A percentile compares a stretch with the other conserved stretches of the same genome.
These are phyloP conservation scores for Sugiyamaella novakii DNA, from an alignment of 1,139 yeast species.

Conservation along the genomic window DNA sequence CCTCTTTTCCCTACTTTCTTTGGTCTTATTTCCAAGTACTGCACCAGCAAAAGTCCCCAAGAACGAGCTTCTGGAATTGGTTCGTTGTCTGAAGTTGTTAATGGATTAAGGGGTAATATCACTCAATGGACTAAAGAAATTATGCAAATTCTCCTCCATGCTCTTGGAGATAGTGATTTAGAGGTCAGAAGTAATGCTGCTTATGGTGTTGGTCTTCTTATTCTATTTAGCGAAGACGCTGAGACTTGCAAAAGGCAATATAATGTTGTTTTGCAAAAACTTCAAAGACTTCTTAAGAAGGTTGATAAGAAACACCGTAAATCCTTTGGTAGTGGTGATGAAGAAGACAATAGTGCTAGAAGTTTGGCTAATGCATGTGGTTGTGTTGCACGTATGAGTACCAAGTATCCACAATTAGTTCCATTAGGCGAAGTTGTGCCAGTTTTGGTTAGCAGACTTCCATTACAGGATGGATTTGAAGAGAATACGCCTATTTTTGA, in stretches of 20 bases:
- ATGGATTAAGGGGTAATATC: slow-evolving; percentile 63
- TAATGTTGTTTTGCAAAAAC: slow-evolving; percentile 68
- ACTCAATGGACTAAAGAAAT: slow-evolving; percentile 72
- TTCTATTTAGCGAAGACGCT: slow-evolving; percentile 55
- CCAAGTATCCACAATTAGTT: slow-evolving; percentile 69
- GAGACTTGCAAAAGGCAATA: slow-evolving; percentile 64
- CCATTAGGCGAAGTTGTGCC: slow-evolving; percentile 83
- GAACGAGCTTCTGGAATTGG: slow-evolving; percentile 88
- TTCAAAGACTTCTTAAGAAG: slow-evolving; percentile 76
- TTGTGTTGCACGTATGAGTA: slow-evolving; percentile 89
- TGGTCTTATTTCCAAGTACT: slow-evolving; percentile 61
- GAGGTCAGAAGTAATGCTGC: slow-evolving; percentile 97
- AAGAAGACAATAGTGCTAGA: slow-evolving; percentile 79
- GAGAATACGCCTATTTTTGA: slow-evolving; percentile 91
- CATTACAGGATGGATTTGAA: slow-evolving; percentile 85
- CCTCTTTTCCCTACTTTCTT: slow-evolving; percentile 75
- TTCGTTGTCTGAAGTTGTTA: slow-evolving; percentile 84
- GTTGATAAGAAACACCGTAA: slow-evolving; percentile 61
- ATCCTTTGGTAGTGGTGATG: slow-evolving; percentile 55
- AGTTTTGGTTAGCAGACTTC: slow-evolving; percentile 75
- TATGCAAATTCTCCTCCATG: slow-evolving; percentile 65
- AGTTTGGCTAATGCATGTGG: slow-evolving; percentile 95
- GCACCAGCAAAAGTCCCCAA: slow-evolving; percentile 63
- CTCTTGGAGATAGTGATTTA: slow-evolving; percentile 75
- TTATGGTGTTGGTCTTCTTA: slow-evolving; percentile 86